Evolutionary conservation across 208 protist genomes (phyloP).

Genomic region (Trypanosoma mega): DNA sequence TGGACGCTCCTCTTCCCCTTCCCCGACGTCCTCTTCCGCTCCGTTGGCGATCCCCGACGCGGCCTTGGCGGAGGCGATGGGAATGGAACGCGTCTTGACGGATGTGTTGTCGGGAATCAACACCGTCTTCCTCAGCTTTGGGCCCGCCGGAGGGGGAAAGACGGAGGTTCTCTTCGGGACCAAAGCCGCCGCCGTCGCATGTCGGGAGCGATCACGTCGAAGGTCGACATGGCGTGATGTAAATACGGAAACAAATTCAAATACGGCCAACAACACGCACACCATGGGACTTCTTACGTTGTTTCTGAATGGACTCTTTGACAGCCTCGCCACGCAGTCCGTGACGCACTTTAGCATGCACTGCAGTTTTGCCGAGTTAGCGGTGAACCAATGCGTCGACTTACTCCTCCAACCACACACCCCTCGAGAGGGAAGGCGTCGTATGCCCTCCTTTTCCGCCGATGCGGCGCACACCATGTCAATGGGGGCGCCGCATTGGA

Average conservation of each 20-base stretch:
- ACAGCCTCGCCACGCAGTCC: constrained; percentile 17
- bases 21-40: neutral
- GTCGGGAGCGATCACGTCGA: neutral
- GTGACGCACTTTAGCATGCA: constrained; percentile 31
- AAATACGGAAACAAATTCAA: too few relatives aligned
- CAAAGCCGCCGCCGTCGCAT: neutral
- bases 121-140: constrained; percentile 25
- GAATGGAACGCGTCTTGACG: constrained; percentile 11
- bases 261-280: too few relatives aligned
- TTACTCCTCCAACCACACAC: constrained; percentile 10
- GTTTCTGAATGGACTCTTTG: constrained; percentile 24
- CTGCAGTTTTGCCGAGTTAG: constrained; percentile 24
- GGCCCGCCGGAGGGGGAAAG: constrained; percentile 22
- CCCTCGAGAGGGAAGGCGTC: neutral
- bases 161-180: constrained; percentile 25
- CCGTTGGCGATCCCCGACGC: neutral
- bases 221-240: too few relatives aligned
- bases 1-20: neutral
- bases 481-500: neutral
- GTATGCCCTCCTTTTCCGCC: neutral
- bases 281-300: constrained; percentile 25
- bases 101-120: constrained; percentile 27
- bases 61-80: constrained; percentile 11
- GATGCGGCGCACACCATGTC: neutral
- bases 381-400: constrained; percentile 22